These are phyloP conservation scores for Erodium texanum DNA, from an alignment of 441 rosid species.

Conservation along the genomic window DNA sequence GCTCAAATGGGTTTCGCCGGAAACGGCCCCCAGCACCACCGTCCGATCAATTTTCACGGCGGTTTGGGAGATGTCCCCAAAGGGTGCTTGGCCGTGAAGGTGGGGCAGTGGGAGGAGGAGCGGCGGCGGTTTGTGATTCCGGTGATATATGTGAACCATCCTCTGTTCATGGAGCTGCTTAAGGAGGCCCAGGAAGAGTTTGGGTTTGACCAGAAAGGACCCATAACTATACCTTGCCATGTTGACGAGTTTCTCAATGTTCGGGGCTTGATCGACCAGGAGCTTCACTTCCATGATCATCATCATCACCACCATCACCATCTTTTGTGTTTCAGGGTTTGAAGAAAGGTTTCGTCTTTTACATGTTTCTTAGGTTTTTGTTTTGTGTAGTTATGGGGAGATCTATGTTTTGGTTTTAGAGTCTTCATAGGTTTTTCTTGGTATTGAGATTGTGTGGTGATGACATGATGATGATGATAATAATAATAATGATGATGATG, in stretches of 20 bases:
- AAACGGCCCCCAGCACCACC: slow-evolving; percentile 23
- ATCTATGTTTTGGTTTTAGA: too few species aligned
- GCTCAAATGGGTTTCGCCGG: slow-evolving; percentile 35
- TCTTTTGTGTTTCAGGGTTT: slow-evolving; percentile 44
- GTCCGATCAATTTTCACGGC: slow-evolving; percentile 31
- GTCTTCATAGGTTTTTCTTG: too few species aligned
- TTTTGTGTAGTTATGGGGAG: too few species aligned
- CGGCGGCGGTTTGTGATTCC: slow-evolving; percentile 65
- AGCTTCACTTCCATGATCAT: slow-evolving; percentile 18
- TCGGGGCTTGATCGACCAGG: slow-evolving; percentile 54
- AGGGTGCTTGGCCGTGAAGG: slow-evolving; percentile 67
- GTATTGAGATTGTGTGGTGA: too few species aligned
- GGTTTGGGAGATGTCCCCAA: slow-evolving; percentile 49
- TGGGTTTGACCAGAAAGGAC: slow-evolving; percentile 69
- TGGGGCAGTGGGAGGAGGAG: slow-evolving; percentile 54
- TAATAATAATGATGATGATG: too few species aligned
- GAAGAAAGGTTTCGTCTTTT: slow-evolving; percentile 11
- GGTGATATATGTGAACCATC: slow-evolving; percentile 65
- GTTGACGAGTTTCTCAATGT: slow-evolving; percentile 56
- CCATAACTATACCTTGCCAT: slow-evolving; percentile 69
- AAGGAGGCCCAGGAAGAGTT: slow-evolving; percentile 77
- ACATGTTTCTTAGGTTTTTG: too few species aligned
- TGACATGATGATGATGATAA: too few species aligned
- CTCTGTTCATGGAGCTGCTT: slow-evolving; percentile 46
- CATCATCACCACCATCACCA: slow-evolving; percentile 26